Conservation (phyloP, 2,329 filamentous ascomycete genomes). For the Exophiala spinifera region DNA sequence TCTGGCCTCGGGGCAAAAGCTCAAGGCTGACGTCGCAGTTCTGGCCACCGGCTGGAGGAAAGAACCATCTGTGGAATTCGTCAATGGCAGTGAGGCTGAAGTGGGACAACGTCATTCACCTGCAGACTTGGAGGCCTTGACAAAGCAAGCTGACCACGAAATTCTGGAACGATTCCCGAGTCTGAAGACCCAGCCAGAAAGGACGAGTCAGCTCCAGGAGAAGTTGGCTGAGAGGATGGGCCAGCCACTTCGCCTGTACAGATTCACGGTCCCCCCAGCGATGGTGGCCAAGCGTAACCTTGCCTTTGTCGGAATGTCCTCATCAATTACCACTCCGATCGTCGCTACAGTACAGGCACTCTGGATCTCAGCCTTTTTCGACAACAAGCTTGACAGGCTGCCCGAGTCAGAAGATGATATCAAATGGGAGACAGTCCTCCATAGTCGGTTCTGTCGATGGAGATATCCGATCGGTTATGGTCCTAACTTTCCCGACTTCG, state of each 20-base stretch:
- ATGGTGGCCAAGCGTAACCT: slow-evolving; percentile 20
- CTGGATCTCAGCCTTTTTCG: slow-evolving; percentile 65
- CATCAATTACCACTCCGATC: slow-evolving; percentile 44
- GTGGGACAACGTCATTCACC: slow-evolving; percentile 44
- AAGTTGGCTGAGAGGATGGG: slow-evolving; percentile 5
- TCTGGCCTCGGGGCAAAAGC: slow-evolving; percentile 44
- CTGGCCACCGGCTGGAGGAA: slow-evolving; percentile 57
- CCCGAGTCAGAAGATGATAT: slow-evolving; percentile 7
- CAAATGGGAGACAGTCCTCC: slow-evolving; percentile 56
- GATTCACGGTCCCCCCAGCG: slow-evolving; percentile 44
- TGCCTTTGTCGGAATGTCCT: slow-evolving; percentile 48
- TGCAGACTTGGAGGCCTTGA: slow-evolving; percentile 20
- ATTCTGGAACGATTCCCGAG: slow-evolving; percentile 40
- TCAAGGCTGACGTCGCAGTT: slow-evolving; percentile 52
- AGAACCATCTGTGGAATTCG: slow-evolving; percentile 48
- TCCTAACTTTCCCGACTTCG: slow-evolving; percentile 61
- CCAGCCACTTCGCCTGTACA: slow-evolving; percentile 43
- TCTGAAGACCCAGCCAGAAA: slow-evolving; percentile 1
- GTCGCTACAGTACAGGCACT: slow-evolving; percentile 48
- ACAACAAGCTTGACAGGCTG: slow-evolving; percentile 46
- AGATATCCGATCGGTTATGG: slow-evolving; percentile 66
- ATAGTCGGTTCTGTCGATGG: slow-evolving; percentile 67
- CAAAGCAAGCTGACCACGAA: slow-evolving; percentile 48
- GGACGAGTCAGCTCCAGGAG: not conserved
- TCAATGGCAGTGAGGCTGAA: slow-evolving; percentile 39